Base-by-base conservation (phyloP, 2,329 filamentous ascomycete genomes). In the Scedosporium boydii region DNA sequence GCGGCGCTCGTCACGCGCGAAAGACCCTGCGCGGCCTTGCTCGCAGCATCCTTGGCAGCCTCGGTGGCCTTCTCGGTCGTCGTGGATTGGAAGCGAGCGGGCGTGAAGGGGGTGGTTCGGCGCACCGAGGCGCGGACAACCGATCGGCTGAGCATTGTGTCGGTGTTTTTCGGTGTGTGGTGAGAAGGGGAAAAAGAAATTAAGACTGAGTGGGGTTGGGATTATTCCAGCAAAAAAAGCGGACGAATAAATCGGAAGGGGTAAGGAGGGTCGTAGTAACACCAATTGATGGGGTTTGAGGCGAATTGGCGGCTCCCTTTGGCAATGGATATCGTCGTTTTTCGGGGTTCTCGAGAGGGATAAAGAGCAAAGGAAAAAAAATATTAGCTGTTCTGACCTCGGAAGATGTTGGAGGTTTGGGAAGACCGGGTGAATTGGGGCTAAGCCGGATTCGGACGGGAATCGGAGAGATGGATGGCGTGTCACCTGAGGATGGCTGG, bases 1-100 rank as follows among this genome's bases (percentile, higher is more conserved):
- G 92, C 93, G 61, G 90, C 87, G 70, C 89, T 87, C 67, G 88
- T 82, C 70, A 95, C 93, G 73, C 87, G 87, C 70, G 89, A 91
- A 62, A 97, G 85, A 67, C 92, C 91, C 78, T 96, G 83, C 67
- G 87, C 83, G 64, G 91, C 92, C 71, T 78, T 79, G 63, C 67
- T 66, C 62, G 77, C 73, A 53, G 75, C 69, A 29, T 76, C 71
- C 72, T 72, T 73, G 61, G 75, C 75, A 58, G 76, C 73, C 65
- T 79, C 75, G 65, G 75, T 70, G 66, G 79, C 77, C 73, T 80
- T 79, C 64, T 75, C 65, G 66, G 81, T 70, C 65, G 81, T 73
- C 66, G 81, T 83, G 68, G 83, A 87, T 77, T 87, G 81, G 78
- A 84, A 83, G 70, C 81, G 81, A 73, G 78, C 75, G 72, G 76